Evolutionary conservation across 192 early-diverging fungal species (phyloP).

Genomic region (Spizellomyces sp.): DNA sequence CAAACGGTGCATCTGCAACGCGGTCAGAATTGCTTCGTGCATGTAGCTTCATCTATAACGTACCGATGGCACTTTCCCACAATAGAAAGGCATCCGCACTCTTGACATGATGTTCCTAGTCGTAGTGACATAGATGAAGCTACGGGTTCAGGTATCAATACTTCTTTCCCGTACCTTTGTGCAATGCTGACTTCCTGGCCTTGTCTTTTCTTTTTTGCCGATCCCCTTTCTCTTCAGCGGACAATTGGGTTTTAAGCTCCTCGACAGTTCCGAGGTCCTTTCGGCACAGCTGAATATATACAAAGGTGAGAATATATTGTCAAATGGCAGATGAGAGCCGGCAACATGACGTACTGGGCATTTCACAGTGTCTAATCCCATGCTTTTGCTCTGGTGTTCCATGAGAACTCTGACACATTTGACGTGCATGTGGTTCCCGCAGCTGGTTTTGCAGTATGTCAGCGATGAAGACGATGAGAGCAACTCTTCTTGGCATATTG

Average conservation of each 20-base stretch:
- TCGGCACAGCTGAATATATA: slow-evolving; percentile 40
- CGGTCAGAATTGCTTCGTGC: neutral
- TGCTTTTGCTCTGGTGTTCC: slow-evolving; percentile 47
- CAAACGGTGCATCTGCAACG: slow-evolving; percentile 36
- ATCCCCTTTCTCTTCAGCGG: slow-evolving; percentile 10
- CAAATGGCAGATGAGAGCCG: neutral
- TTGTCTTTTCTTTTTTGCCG: slow-evolving; percentile 15
- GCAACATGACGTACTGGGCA: slow-evolving; percentile 41
- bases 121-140: too few relatives aligned
- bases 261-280: slow-evolving; percentile 43
- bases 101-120: slow-evolving; percentile 15
- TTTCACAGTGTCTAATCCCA: slow-evolving; percentile 43
- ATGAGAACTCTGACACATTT: slow-evolving; percentile 51
- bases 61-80: slow-evolving; percentile 42
- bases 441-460: slow-evolving; percentile 46
- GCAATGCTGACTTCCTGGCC: slow-evolving; percentile 11
- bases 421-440: slow-evolving; percentile 54
- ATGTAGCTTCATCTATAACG: too few relatives aligned
- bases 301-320: neutral
- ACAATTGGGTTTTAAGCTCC: slow-evolving; percentile 36
- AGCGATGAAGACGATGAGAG: neutral
- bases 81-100: slow-evolving; percentile 34
- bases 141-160: too few relatives aligned
- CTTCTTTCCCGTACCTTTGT: slow-evolving; percentile 20
- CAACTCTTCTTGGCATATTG: slow-evolving; percentile 54